phyloP scores from a whole-genome alignment of 495 filamentous ascomycete genomes.

The Pyrenula aspistea region DNA sequence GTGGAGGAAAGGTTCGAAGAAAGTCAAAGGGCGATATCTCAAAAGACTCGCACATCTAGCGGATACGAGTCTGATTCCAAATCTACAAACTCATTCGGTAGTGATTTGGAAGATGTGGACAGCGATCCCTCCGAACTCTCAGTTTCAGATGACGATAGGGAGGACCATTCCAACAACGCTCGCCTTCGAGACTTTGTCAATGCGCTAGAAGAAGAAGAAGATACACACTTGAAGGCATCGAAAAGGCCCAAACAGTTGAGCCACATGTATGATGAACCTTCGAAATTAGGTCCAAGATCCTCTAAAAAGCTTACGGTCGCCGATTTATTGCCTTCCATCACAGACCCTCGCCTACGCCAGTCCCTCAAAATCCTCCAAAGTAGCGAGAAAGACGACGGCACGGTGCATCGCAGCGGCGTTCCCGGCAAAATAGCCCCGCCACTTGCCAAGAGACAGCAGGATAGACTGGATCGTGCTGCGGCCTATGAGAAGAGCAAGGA shows the following conservation, averaged over 20 bases:
- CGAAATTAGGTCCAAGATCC: conserved; percentile 44
- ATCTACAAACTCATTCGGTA: conserved; percentile 13
- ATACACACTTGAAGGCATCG: conserved; percentile 14
- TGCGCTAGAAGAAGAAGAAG: conserved; percentile 38
- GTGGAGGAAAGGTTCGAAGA: conserved; percentile 24
- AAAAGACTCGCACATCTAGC: conserved; percentile 16
- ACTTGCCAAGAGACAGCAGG: conserved; percentile 80
- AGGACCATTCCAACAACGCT: conserved; percentile 43
- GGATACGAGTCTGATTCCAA: conserved; percentile 30
- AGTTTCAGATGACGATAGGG: conserved; percentile 37
- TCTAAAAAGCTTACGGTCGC: conserved; percentile 66
- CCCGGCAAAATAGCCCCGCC: conserved; percentile 73
- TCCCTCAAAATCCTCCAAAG: conserved; percentile 47
- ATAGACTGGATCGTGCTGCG: conserved; percentile 68
- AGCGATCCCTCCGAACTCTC: conserved; percentile 37
- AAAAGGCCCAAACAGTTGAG: conserved; percentile 16
- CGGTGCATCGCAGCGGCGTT: conserved; percentile 31
- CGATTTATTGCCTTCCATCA: conserved; percentile 62
- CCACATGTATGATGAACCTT: conserved; percentile 41
- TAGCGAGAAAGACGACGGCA: conserved; percentile 37
- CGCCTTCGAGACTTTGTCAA: conserved; percentile 58
- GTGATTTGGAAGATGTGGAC: conserved; percentile 30
- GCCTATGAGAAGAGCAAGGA: conserved; percentile 89
- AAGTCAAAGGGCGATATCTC: conserved; percentile 16
- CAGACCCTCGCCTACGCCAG: conserved; percentile 65